phyloP scores from a whole-genome alignment of 2,329 filamentous ascomycete species.

The Thielaviopsis populi region DNA sequence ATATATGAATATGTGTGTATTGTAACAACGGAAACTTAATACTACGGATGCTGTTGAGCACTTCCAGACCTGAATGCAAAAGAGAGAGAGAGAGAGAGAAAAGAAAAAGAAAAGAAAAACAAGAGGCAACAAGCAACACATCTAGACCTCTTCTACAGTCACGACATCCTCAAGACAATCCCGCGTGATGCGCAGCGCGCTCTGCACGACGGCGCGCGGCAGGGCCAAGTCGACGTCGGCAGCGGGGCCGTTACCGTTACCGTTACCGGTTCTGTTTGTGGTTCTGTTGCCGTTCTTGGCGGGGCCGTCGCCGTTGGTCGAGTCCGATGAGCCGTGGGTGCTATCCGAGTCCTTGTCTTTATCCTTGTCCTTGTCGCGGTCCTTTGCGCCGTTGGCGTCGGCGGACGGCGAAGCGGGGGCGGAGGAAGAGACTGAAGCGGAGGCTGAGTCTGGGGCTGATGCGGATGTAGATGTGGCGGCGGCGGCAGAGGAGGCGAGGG shows the following conservation, averaged over 20 bases:
- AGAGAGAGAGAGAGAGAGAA: no score
- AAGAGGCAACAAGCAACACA: background rate
- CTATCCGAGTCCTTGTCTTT: background rate
- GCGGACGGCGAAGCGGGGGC: slow-evolving; percentile 21
- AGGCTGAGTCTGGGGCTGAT: no score
- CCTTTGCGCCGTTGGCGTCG: slow-evolving; percentile 13
- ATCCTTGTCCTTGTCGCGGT: slow-evolving; percentile 17
- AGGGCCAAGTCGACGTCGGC: slow-evolving; percentile 32
- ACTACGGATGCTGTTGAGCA: background rate
- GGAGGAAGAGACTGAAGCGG: slow-evolving; percentile 18
- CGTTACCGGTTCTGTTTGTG: no score
- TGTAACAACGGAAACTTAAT: background rate
- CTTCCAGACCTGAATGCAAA: background rate
- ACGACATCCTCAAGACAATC: slow-evolving; percentile 41
- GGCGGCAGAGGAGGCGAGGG: background rate
- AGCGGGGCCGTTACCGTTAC: slow-evolving; percentile 22
- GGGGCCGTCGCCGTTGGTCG: background rate
- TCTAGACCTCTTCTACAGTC: slow-evolving; percentile 23
- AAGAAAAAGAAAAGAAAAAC: background rate
- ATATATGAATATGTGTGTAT: background rate
- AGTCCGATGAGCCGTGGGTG: background rate
- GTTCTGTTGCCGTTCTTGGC: slow-evolving; percentile 23
- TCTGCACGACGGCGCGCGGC: slow-evolving; percentile 43
- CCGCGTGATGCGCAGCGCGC: slow-evolving; percentile 44
- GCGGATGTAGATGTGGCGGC: no score